phyloP scores from a whole-genome alignment of 148 eudicot genomes.

The Cornus suecica region DNA sequence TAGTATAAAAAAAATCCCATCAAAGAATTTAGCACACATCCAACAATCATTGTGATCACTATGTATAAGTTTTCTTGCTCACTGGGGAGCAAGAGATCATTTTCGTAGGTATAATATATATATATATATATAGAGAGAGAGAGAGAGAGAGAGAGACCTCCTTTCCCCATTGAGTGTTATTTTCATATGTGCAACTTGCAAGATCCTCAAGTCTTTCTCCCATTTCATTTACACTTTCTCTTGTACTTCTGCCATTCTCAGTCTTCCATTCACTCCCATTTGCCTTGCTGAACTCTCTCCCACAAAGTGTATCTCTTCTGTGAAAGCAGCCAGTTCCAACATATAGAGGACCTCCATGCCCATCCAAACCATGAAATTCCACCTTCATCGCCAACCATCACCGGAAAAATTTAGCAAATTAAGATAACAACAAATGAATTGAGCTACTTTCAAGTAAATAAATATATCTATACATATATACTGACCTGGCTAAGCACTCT shows the following conservation, averaged over 20 bases:
- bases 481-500: conserved; percentile 40
- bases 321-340: conserved; percentile 88
- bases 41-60: too few species aligned
- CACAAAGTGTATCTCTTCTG: conserved; percentile 63
- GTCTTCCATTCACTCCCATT: conserved; percentile 33
- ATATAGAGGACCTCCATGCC: conserved; percentile 74
- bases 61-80: too few species aligned
- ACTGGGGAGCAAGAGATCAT: too few species aligned
- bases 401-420: too few species aligned
- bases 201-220: conserved; percentile 42
- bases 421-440: background rate
- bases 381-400: conserved; percentile 32
- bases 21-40: too few species aligned
- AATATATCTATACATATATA: background rate
- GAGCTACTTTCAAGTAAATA: too few species aligned
- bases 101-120: too few species aligned
- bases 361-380: conserved; percentile 70
- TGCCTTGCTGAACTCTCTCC: conserved; percentile 41
- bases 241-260: conserved; percentile 9
- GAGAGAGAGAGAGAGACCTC: conserved; percentile 40
- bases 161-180: conserved; percentile 77
- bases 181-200: conserved; percentile 64
- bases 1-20: too few species aligned
- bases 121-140: background rate
- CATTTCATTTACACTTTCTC: conserved; percentile 31